Evolutionary conservation across 2,329 filamentous ascomycete genomes (phyloP), one percentile per base, ranked within the genome.

Genomic region (Colletotrichum theobromicola): DNA sequence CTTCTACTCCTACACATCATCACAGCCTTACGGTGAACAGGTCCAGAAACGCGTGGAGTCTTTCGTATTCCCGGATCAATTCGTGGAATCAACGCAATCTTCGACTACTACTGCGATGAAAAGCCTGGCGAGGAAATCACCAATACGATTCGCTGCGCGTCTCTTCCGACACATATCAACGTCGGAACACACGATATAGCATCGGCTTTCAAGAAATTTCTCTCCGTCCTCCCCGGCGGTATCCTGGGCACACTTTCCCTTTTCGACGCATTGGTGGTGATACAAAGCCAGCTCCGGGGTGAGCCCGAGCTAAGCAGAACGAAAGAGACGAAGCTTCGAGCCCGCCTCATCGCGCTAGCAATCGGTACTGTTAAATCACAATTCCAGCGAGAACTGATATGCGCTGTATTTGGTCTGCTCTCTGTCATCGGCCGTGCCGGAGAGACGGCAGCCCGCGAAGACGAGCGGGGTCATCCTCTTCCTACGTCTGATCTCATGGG

Each of bases 171-270:
- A 3, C 91, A 93, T 77, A 90, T 94, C 75, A 87, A 87, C 46
- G 89, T 86, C 61, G 87, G 89, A 8, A 85, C 91, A 5, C 91
- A 94, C 75, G 93, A 94, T 81, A 89, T 94, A 34, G 92, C 92
- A 4, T 92, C 91, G 3, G 87, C 90, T 0, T 93, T 94, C 82
- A 94, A 94, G 78, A 88, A 87, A 15, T 85, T 94, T n/a, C 83
- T 94, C 1, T 87, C 88, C 0, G 89, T 90, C 1, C 80, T 94
- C 1, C 92, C 92, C 0, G 92, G 92, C 0, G 93, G 93, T 0
- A 91, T 94, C 53, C 83, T 94, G 1, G 93, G 93, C 5, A 92
- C 91, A 1, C 78, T 93, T 16, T 81, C 86, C 2, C 80, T 93
- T 1, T 93, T 94, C 69, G 90, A 93, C 75, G 88, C 90, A 0